Evolutionary conservation across 208 protist species (phyloP), one percentile per base, ranked within the genome.

Genomic region (Angomonas deanei): DNA sequence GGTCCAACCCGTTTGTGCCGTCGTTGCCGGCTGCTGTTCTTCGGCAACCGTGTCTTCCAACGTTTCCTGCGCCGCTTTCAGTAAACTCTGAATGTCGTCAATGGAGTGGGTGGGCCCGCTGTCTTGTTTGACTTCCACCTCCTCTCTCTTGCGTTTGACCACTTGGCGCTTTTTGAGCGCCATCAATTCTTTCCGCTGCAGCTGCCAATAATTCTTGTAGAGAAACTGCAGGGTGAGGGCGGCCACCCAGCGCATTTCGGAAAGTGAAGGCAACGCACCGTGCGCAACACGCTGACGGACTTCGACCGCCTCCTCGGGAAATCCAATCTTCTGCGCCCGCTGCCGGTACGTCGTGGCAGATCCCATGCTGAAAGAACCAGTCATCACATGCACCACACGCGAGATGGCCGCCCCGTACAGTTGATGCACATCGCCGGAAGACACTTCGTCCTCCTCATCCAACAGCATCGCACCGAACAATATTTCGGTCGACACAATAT

Each of bases 231-330:
- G 69, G 53, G 80, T 64, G 33, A 95, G 52, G 2, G 77, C 79
- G 38, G 70, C 75, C 2, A 84, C 86, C 84, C 85, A 95, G 3
- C 89, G 86, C 62, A 95, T 70, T 70, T 95, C 84, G 2, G 83
- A 84, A 0, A 88, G 56, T 1, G 78, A 55, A 31, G 89, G 89
- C 38, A 86, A 46, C 11, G 55, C 55, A 0, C 89, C 89, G 55
- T 95, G 89, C 1, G 89, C 85, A 61, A 95, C 83, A 17, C 86
- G 84, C 68, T 95, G 85, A 1, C 89, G 85, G 57, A 91, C 89
- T 74, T 95, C 85, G 5, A 93, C 84, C 23, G 80, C 84, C 72
- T 95, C 85, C 58, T 88, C 89, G 0, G 89, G 89, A 50, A 95
- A 90, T 15, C 68, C 82, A 39, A 93, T 86, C 46, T 74, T 36